phyloP scores from a whole-genome alignment of 2,329 filamentous ascomycete species.

The Xylariaceae sp. region DNA sequence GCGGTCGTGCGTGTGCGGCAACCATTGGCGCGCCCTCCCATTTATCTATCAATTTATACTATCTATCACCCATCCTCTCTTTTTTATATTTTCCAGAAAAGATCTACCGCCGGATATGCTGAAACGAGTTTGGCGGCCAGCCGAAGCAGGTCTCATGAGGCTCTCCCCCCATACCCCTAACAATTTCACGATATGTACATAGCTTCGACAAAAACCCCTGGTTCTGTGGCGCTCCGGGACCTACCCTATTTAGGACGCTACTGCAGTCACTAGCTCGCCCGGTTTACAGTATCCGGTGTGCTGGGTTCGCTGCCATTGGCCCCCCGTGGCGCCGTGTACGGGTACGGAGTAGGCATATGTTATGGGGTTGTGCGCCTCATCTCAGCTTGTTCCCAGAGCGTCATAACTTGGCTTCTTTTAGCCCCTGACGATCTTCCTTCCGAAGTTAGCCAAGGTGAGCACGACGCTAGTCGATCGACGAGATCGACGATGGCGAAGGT shows the following conservation, averaged over 20 bases:
- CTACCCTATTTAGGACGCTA: not conserved
- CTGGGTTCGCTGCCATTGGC: constrained; percentile 5
- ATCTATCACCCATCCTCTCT: not conserved
- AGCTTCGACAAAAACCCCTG: not conserved
- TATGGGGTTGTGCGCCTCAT: not conserved
- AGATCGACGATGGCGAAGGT: not conserved
- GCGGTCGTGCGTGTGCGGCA: not conserved
- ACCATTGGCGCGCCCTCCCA: not conserved
- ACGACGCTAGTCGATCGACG: not conserved
- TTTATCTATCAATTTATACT: not conserved
- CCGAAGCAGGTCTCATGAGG: not conserved
- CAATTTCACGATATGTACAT: not conserved
- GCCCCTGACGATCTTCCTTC: not conserved
- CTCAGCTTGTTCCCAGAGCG: not conserved
- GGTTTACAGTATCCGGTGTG: constrained; percentile 6
- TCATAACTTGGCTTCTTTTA: not conserved
- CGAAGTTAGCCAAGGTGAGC: not conserved
- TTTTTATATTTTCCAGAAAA: not conserved
- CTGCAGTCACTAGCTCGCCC: constrained; percentile 2
- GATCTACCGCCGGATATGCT: not conserved
- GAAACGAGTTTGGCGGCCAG: not conserved
- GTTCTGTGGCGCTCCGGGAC: not conserved
- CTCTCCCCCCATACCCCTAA: not conserved
- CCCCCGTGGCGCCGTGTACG: not conserved
- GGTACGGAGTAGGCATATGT: not conserved